Evolutionary conservation across 2,329 filamentous ascomycete genomes (phyloP), one percentile per base, ranked within the genome.

Genomic region (Penicillium sp.): DNA sequence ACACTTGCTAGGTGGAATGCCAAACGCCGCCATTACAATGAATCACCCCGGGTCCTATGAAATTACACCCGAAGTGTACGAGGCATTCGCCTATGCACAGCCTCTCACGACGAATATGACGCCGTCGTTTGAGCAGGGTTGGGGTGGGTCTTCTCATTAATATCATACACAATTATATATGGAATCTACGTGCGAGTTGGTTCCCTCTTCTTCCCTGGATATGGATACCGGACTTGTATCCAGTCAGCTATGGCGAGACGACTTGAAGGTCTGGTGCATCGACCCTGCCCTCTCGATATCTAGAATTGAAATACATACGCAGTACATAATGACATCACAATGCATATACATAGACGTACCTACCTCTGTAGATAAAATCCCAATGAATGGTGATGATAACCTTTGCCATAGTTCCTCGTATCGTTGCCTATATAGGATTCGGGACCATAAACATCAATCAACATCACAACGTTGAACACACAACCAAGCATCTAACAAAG

Each of bases 11-110:
- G 63, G 65, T 27, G 65, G 65, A 5, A 64, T 68, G 55, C 60
- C 67, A 3, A 64, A 67, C 9, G 60, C 67, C 8, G 61, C 66
- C 16, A 68, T 74, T 49, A 65, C 68, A n/a, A 59, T 69, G 12
- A 66, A 74, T 31, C 63, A 65, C 19, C 64, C 69, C 1, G 59
- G 61, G 3, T 58, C 65, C n/a, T 72, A 71, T 38, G 68, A 73
- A 38, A 72, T 74, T 10, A 70, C 71, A 2, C 68, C 71, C 1
- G 72, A 75, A 50, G 68, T 74, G 8, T 73, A 72, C 22, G 72
- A 74, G 49, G 72, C 72, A 9, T 74, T 75, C 49, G 74, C 70
- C 3, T 72, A 71, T 51, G 62, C 70, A 8, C 70, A 74, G 46
- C 72, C 72, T 2, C 70, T 74, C n/a, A 63, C 69, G 28, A 67